phyloP scores from a whole-genome alignment of 345 rosid genomes.

The Streptanthus diversifolius region DNA sequence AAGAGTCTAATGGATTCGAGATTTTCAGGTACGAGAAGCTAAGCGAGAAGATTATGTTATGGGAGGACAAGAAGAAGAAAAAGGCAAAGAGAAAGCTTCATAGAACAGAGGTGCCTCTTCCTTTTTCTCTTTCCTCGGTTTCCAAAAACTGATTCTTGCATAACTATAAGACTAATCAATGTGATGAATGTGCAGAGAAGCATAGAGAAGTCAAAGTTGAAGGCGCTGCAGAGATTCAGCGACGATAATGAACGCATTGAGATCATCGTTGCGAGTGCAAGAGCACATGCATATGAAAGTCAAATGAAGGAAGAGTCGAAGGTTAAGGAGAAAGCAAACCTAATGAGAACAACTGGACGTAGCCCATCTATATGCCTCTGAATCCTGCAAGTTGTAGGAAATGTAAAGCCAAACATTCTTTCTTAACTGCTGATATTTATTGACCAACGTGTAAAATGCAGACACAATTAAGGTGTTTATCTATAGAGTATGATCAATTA shows the following conservation, averaged over 20 bases:
- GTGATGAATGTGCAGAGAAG: constrained; percentile 43
- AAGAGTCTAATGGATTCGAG: constrained; percentile 13
- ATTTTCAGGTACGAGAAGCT: constrained; percentile 52
- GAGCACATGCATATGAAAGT: constrained; percentile 51
- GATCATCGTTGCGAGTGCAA: constrained; percentile 50
- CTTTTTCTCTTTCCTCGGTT: not conserved
- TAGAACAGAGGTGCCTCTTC: constrained; percentile 51
- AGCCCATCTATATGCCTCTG: constrained; percentile 52
- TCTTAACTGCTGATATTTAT: not conserved
- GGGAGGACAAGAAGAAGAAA: constrained; percentile 59
- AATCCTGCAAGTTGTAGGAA: constrained; percentile 29
- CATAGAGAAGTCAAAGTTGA: constrained; percentile 39
- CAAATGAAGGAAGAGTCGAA: constrained; percentile 48
- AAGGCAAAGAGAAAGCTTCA: constrained; percentile 50
- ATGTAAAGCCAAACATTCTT: constrained; percentile 11
- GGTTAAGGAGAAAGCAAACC: constrained; percentile 64
- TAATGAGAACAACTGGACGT: constrained; percentile 50
- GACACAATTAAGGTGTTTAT: not conserved
- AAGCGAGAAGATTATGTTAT: constrained; percentile 42
- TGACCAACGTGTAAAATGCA: not conserved
- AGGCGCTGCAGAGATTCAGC: constrained; percentile 40
- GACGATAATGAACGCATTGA: constrained; percentile 43
- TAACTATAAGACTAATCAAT: not conserved
- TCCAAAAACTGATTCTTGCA: not conserved
- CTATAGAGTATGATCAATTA: not conserved